A percentile compares a stretch with the other conserved stretches of the same genome.
Conservation (phyloP, 495 filamentous ascomycete species). For the Penicillium manginii region DNA sequence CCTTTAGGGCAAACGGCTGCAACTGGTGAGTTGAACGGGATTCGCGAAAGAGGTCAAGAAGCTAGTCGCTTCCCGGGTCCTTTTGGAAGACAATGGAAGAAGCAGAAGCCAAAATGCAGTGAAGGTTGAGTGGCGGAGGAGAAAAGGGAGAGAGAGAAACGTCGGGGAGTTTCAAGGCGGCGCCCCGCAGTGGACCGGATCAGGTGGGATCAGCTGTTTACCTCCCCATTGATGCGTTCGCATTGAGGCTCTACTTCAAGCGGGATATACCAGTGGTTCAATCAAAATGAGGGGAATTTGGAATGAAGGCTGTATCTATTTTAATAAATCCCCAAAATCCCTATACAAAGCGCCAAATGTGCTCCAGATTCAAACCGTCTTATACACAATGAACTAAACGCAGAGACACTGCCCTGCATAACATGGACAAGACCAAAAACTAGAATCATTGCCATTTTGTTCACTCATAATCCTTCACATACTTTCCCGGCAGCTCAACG, state of each 20-base stretch:
- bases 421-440: neutral
- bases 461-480: conserved; percentile 68
- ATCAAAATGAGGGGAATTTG: neutral
- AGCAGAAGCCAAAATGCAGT: neutral
- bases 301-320: conserved; percentile 10
- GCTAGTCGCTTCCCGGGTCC: neutral
- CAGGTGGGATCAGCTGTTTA: conserved; percentile 17
- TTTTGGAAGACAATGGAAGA: neutral
- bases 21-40: neutral
- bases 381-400: conserved; percentile 20
- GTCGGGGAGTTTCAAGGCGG: neutral
- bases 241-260: neutral
- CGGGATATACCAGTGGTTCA: neutral
- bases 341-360: conserved; percentile 32
- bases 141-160: neutral
- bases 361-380: conserved; percentile 24
- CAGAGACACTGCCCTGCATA: conserved; percentile 14
- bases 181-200: conserved; percentile 18
- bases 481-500: conserved; percentile 76
- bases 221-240: neutral
- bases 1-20: neutral
- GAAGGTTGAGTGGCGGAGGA: neutral
- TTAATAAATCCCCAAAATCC: conserved; percentile 12
- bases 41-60: neutral
- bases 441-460: conserved; percentile 1